Conservation (phyloP, 768 basidiomycete genomes). For the Phylloporus arenicola region DNA sequence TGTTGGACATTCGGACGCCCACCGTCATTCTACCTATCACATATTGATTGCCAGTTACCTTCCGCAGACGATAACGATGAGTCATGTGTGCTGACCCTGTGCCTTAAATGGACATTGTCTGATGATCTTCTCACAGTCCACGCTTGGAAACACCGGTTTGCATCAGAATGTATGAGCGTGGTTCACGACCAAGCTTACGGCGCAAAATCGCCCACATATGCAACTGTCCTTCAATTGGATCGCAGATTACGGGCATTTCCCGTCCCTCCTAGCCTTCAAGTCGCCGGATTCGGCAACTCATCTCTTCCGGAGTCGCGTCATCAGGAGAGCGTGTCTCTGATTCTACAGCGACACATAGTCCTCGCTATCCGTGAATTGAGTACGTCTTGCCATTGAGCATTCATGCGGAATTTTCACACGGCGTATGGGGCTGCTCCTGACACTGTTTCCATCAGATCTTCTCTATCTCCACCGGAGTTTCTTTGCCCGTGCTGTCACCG, state of each 20-base stretch:
- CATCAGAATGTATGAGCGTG: constrained; percentile 62
- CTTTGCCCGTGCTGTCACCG: constrained; percentile 67
- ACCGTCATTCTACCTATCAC: constrained; percentile 60
- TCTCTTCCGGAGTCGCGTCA: constrained; percentile 38
- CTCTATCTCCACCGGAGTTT: constrained; percentile 69
- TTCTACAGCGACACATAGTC: constrained; percentile 61
- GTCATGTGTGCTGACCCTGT: constrained; percentile 40
- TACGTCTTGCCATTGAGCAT: constrained; percentile 29
- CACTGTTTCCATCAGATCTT: constrained; percentile 40
- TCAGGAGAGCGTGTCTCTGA: constrained; percentile 37
- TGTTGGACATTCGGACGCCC: constrained; percentile 68
- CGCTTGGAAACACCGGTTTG: constrained; percentile 66
- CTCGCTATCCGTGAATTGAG: constrained; percentile 66
- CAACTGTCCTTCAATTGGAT: constrained; percentile 62
- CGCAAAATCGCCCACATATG: constrained; percentile 62
- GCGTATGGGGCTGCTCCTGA: constrained; percentile 11
- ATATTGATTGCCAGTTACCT: constrained; percentile 64
- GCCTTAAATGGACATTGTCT: not conserved
- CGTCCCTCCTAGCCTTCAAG: constrained; percentile 59
- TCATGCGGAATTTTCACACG: not conserved
- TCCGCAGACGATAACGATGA: constrained; percentile 49
- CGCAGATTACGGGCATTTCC: constrained; percentile 64
- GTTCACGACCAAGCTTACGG: constrained; percentile 70
- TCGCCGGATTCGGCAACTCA: constrained; percentile 59
- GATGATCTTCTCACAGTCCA: constrained; percentile 38